A percentile compares a stretch with the other conserved stretches of the same genome.
Evolutionary conservation across 352 stramenopile genomes (phyloP).

Genomic region (Pythium vanterpoolii): DNA sequence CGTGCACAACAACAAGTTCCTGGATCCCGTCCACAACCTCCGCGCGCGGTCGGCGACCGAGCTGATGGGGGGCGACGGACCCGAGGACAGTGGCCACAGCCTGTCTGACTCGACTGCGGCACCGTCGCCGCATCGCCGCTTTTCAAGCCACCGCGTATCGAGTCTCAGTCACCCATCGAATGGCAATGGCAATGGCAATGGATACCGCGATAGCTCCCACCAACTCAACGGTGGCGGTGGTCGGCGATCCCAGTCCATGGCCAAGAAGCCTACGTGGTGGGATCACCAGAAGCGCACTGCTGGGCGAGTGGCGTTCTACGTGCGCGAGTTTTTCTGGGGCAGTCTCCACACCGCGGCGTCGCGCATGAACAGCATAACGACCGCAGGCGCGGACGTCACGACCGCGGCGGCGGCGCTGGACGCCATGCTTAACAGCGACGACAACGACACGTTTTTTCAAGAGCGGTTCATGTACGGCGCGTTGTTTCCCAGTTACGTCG

Average conservation of each 20-base stretch:
- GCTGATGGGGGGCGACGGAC: neutral
- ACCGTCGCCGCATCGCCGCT: constrained; percentile 10
- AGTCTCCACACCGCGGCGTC: constrained; percentile 53
- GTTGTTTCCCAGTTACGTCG: constrained; percentile 77
- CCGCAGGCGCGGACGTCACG: constrained; percentile 13
- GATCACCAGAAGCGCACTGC: constrained; percentile 28
- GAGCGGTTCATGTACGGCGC: constrained; percentile 82
- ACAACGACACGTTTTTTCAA: constrained; percentile 84
- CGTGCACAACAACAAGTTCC: constrained; percentile 80
- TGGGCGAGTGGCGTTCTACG: constrained; percentile 5
- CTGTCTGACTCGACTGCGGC: constrained; percentile 6
- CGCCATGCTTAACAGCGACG: constrained; percentile 34
- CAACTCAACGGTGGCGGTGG: too few species aligned
- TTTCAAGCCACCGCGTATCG: constrained; percentile 20
- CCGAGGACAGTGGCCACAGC: constrained; percentile 4
- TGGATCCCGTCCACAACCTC: constrained; percentile 72
- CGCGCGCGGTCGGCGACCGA: constrained; percentile 23
- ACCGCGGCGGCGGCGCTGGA: constrained; percentile 26
- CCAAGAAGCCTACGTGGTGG: constrained; percentile 40
- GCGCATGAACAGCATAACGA: constrained; percentile 41
- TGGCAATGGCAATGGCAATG: too few species aligned
- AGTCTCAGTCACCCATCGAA: constrained; percentile 15
- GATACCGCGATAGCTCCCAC: constrained; percentile 14
- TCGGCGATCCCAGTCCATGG: constrained; percentile 27
- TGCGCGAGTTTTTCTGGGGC: constrained; percentile 60